These are phyloP conservation scores for Parathielavia appendiculata DNA, from an alignment of 495 filamentous ascomycete genomes.

Conservation along the genomic window DNA sequence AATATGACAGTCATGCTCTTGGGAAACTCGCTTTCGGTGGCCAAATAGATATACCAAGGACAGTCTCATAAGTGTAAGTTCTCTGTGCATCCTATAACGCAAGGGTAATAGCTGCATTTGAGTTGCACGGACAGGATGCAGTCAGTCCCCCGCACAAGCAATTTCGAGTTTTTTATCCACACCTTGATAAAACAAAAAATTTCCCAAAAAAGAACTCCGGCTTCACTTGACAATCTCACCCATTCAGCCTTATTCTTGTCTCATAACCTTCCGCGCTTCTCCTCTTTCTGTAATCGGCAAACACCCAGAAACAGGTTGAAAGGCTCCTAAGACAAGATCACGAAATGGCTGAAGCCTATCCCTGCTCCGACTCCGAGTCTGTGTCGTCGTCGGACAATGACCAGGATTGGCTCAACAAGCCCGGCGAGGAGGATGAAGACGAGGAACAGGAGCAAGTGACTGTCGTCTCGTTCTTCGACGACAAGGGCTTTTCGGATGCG, in stretches of 20 bases:
- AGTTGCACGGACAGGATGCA: not conserved
- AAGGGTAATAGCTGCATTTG: too few species aligned
- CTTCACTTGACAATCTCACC: too few species aligned
- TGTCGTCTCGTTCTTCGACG: slow-evolving; percentile 66
- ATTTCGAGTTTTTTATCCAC: slow-evolving; percentile 8
- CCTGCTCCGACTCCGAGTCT: slow-evolving; percentile 14
- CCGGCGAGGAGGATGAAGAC: slow-evolving; percentile 27
- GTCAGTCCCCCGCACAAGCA: slow-evolving; percentile 10
- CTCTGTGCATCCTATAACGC: too few species aligned
- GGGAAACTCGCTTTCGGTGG: too few species aligned
- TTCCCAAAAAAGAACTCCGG: slow-evolving; percentile 1
- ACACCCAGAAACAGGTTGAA: slow-evolving; percentile 3
- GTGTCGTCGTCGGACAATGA: slow-evolving; percentile 43
- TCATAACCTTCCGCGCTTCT: not conserved
- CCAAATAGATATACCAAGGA: too few species aligned
- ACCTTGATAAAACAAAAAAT: slow-evolving; percentile 3
- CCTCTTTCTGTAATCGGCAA: not conserved
- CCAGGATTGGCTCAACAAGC: slow-evolving; percentile 67
- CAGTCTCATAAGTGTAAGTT: too few species aligned
- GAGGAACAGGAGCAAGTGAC: slow-evolving; percentile 55
- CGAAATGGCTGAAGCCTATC: slow-evolving; percentile 27
- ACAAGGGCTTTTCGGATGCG: slow-evolving; percentile 60
- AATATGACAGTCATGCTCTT: too few species aligned
- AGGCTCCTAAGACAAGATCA: not conserved
- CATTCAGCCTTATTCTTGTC: too few species aligned